Base-by-base conservation (phyloP, 306 rosid genomes). In the Lithocarpus polystachyus region DNA sequence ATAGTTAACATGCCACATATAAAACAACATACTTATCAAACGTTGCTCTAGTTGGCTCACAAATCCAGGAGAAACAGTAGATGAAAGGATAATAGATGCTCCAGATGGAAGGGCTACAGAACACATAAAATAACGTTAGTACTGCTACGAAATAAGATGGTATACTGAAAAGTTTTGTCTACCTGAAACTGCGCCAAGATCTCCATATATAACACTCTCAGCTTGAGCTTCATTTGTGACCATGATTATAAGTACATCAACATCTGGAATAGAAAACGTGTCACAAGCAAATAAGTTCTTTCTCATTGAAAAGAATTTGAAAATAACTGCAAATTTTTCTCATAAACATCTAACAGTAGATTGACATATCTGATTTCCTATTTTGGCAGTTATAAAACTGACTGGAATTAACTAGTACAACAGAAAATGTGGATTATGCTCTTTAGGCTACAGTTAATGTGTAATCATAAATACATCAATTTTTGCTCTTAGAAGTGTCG, bases 11-110 rank as follows among this genome's bases (percentile, higher is more conserved):
- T 80, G 75, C 74, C 64, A 80, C 24, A 14, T 56, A 72, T 55
- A 31, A 22, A 68, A 84, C 77, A 75, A 87, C 96, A 51, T 92
- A 94, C 97, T 86, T 73, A 84, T 90, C 78, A 92, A 83, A 67
- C 92, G 91, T 23, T 24, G 90, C 81, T 94, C 92, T 43, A 94
- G 91, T 88, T 92, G 89, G 86, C 87, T 85, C 84, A 94, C 90
- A 70, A 82, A 94, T 86, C 89, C 97, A 65, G 97, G 99, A 91
- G 99, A 94, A 85, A 94, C 99, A 5, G 99, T 94, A 76, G 99
- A 94, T 57, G 95, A 89, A 68, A 94, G 92, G 71, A 94, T 78
- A 31, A 94, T 82, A 56, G 97, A 79, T 79, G 99, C 95, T 72
- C 97, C 99, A 19, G 83, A 53, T 19, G 97, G 93, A 86, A 94